Base-by-base conservation (phyloP, 2,329 filamentous ascomycete genomes). In the Aspergillus eucalypticola region DNA sequence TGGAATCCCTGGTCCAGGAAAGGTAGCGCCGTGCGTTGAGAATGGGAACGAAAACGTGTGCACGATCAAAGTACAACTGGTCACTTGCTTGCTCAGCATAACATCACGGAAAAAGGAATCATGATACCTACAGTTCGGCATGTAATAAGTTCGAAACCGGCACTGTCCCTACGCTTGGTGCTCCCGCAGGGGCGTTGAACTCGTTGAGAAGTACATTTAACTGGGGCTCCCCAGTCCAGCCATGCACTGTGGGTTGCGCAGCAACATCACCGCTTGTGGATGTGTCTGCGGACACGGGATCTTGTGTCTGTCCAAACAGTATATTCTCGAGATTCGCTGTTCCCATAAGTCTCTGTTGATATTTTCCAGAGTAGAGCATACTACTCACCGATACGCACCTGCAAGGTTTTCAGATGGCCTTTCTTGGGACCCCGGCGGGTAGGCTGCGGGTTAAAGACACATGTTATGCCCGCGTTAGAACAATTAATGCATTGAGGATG, bases 51-150 rank as follows among this genome's bases (percentile, higher is more conserved):
- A 56, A 56, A 2, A 25, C 44, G 35, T 64, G 62, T 5, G 60
- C 60, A 2, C 62, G 60, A 15, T 64, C 62, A 10, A 64, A 64
- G 35, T 64, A 64, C 35, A 64, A 35, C 29, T 61, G 62, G 38
- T 62, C 60, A 38, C 62, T 64, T 27, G 5, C 6, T 55, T 23
- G 23, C 15, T 39, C 32, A 27, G 27, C 54, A 21, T 3, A 29
- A 49, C 46, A 32, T n/a, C n/a, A 11, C 23, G 25, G 2, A 17
- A 29, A 6, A 11, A 50, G 25, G 1, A 46, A 13, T 8, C 19
- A 46, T 25, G 13, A 46, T 6, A 50, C 46, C 23, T 32, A 50
- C 46, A 50, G 46, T 19, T 50, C 46, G 46, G 46, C 46, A 10
- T 50, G 46, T 7, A 50, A n/a, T 29, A 50, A 50, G 13, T 50